Evolutionary conservation across 2,329 filamentous ascomycete species (phyloP).

Genomic region (Trichoderma afroharzianum): DNA sequence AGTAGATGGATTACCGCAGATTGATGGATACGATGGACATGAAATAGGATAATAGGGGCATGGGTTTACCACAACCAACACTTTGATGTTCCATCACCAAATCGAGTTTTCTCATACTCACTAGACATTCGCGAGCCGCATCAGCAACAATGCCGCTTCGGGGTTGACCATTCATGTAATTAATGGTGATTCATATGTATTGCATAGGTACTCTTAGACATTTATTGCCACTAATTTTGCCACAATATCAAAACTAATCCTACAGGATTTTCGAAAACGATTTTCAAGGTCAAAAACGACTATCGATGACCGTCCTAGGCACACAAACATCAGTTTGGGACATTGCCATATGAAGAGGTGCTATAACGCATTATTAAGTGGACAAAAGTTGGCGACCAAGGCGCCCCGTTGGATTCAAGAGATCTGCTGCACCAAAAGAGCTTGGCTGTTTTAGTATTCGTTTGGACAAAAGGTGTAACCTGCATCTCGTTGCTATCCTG

Average conservation of each 20-base stretch:
- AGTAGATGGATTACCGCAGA: neutral
- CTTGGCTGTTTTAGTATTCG: slow-evolving; percentile 16
- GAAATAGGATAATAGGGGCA: neutral
- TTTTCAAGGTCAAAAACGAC: slow-evolving; percentile 7
- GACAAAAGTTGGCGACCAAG: slow-evolving; percentile 12
- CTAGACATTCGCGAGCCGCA: neutral
- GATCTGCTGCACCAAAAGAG: slow-evolving; percentile 17
- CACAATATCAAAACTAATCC: slow-evolving; percentile 10
- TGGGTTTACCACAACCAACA: neutral
- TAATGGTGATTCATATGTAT: neutral
- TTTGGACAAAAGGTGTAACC: neutral
- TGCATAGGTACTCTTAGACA: neutral
- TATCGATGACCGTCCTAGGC: slow-evolving; percentile 16
- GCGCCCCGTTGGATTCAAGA: slow-evolving; percentile 13
- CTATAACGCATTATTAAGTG: slow-evolving; percentile 10
- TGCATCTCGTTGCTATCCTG: slow-evolving; percentile 4
- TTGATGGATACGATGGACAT: neutral
- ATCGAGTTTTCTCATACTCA: neutral
- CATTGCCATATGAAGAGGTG: slow-evolving; percentile 12
- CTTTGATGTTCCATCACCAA: neutral
- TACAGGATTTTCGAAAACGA: slow-evolving; percentile 2
- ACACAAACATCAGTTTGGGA: slow-evolving; percentile 19
- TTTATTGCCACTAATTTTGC: slow-evolving; percentile 5
- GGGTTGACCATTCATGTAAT: neutral
- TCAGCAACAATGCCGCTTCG: neutral